Percentiles rank a stretch among this genome's conserved stretches.
Conservation (phyloP, 345 rosid species). For the Dipteronia sinensis region DNA sequence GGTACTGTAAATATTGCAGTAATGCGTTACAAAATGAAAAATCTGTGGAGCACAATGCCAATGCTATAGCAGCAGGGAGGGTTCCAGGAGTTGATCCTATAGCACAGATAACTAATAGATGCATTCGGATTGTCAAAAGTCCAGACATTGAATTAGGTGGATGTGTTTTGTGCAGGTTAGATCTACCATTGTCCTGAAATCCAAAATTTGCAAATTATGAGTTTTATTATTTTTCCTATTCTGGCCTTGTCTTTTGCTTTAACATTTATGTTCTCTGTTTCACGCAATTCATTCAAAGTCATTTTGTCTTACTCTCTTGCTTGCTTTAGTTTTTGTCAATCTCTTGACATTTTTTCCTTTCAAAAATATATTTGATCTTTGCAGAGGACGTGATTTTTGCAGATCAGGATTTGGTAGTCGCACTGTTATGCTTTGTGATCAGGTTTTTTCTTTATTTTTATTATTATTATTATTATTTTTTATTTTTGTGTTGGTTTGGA, state of each 20-base stretch:
- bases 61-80: conserved; percentile 93
- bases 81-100: conserved; percentile 89
- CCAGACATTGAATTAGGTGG: conserved; percentile 67
- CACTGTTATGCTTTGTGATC: conserved; percentile 92
- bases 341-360: neutral
- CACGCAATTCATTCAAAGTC: neutral
- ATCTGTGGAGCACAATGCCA: conserved; percentile 65
- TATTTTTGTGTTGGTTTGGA: neutral
- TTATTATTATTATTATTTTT: neutral
- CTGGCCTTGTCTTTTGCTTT: neutral
- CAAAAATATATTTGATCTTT: conserved; percentile 18
- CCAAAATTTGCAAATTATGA: neutral
- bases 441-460: conserved; percentile 42
- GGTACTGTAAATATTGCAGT: conserved; percentile 84
- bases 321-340: neutral
- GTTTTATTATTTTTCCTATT: conserved; percentile 4
- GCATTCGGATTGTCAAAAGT: conserved; percentile 81
- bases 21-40: conserved; percentile 64
- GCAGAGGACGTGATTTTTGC: conserved; percentile 75
- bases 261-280: neutral
- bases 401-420: conserved; percentile 72
- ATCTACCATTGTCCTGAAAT: neutral
- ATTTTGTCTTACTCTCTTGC: neutral
- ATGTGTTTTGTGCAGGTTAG: conserved; percentile 90
- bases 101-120: conserved; percentile 76